Conservation (phyloP, 352 stramenopile species). For the Hyphochytrium catenoides region DNA sequence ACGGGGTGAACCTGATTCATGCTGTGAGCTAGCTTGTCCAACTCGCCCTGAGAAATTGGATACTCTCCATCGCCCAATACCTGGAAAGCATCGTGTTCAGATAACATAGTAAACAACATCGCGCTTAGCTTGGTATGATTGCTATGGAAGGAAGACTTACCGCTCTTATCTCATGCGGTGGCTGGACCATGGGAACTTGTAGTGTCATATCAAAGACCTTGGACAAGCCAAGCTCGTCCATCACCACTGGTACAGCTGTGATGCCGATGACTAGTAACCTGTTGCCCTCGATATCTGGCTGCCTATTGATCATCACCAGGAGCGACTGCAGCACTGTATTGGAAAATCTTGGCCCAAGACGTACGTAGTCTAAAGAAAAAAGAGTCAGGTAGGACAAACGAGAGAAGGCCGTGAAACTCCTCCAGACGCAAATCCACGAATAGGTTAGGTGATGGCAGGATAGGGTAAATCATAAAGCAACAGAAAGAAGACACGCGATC, state of each 20-base stretch:
- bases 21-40: slow-evolving; percentile 30
- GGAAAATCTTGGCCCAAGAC: slow-evolving; percentile 86
- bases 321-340: slow-evolving; percentile 96
- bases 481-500: too few relatives aligned
- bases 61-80: slow-evolving; percentile 49
- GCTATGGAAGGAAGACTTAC: slow-evolving; percentile 36
- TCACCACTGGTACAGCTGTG: slow-evolving; percentile 65
- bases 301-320: slow-evolving; percentile 94
- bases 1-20: too few relatives aligned
- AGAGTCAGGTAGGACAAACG: too few relatives aligned
- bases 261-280: slow-evolving; percentile 90
- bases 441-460: too few relatives aligned
- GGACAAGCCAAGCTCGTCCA: slow-evolving; percentile 76
- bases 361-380: slow-evolving; percentile 11
- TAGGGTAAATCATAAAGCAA: too few relatives aligned
- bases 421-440: background rate
- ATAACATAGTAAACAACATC: background rate
- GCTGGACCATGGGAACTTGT: slow-evolving; percentile 69
- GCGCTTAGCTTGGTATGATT: slow-evolving; percentile 8
- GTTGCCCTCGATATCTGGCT: slow-evolving; percentile 65
- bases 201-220: slow-evolving; percentile 83
- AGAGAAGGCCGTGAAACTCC: background rate
- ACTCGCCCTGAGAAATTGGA: slow-evolving; percentile 29
- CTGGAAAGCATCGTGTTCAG: background rate
- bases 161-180: slow-evolving; percentile 61